Evolutionary conservation across 1,284 basidiomycete genomes (phyloP), one percentile per base, ranked within the genome.

Genomic region (Pseudozyma sp.): DNA sequence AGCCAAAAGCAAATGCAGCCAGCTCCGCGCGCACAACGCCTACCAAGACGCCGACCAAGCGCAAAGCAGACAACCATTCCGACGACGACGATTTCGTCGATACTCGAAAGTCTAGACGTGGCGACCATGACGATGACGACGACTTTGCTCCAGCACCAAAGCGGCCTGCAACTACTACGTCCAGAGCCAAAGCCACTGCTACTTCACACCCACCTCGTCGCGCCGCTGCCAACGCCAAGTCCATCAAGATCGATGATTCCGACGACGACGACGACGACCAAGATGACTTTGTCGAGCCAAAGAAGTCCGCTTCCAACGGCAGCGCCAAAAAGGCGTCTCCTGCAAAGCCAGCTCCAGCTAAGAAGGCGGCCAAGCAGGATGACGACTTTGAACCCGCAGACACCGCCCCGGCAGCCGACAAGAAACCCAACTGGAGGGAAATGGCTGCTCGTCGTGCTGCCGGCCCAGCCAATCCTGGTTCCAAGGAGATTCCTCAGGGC

Each of bases 401-500:
- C 8, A 40, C 59, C n/a, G 58, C 66, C 9, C 54, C 59, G 5
- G 43, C 60, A 33, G 61, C 76, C 0, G 61, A 60, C 58, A 63
- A 66, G 48, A 68, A 68, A 42, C 49, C 68, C 7, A 47, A 60
- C 30, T 72, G 74, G 75, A 54, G 47, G 30, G 54, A 68, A 34
- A 68, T 72, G 47, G 65, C 73, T 1, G 90, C 91, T 2, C 89
- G 89, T 58, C 85, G 88, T 1, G 89, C 90, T 45, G 87, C 86
- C 0, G 92, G 92, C 0, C 94, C 93, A 0, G 85, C 87, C 2
- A 90, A 90, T 7, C 92, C 89, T 7, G 93, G 94, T 0, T 90
- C 91, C 24, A 98, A 97, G 84, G 86, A 89, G 10, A 89, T 98
- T 3, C 97, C 96, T 0, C 88, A 92, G 30, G 89, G 90, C 72